Conservation (phyloP, 164 flowering plant species). For the Magnolia sinica region DNA sequence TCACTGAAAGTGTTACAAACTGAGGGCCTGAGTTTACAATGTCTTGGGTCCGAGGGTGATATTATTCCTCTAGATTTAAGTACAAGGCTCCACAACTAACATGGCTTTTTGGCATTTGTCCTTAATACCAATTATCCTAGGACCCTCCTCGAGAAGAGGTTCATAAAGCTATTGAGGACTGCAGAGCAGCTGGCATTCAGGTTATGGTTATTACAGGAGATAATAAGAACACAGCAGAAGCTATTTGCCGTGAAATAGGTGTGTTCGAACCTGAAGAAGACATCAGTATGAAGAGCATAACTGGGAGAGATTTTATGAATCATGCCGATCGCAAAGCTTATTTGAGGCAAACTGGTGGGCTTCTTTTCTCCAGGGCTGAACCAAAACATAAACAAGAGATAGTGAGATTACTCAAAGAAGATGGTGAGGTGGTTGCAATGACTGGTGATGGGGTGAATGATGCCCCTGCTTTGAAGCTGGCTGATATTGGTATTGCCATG, state of each 20-base stretch:
- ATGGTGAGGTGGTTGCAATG: conserved; percentile 92
- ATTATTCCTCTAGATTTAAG: neutral
- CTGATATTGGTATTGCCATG: conserved; percentile 98
- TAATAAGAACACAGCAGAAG: conserved; percentile 63
- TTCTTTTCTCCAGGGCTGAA: conserved; percentile 72
- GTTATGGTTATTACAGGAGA: conserved; percentile 62
- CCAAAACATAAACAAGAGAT: conserved; percentile 87
- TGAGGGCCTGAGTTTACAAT: neutral
- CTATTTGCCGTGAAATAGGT: conserved; percentile 76
- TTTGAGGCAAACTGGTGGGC: conserved; percentile 45
- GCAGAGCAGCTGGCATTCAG: conserved; percentile 52
- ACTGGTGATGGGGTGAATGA: conserved; percentile 97
- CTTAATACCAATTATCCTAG: conserved; percentile 14
- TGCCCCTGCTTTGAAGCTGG: conserved; percentile 88
- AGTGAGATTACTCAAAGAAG: conserved; percentile 79
- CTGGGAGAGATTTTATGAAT: conserved; percentile 62
- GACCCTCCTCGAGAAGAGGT: conserved; percentile 60
- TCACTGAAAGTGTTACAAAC: neutral
- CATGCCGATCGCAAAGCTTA: conserved; percentile 23
- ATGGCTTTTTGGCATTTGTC: neutral
- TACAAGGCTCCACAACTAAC: neutral
- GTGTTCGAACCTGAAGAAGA: conserved; percentile 56
- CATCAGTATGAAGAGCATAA: conserved; percentile 52
- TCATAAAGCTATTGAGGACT: conserved; percentile 50
- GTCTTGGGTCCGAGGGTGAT: neutral